phyloP scores from a whole-genome alignment of 805 yeast genomes.

The Candida insectorum region DNA sequence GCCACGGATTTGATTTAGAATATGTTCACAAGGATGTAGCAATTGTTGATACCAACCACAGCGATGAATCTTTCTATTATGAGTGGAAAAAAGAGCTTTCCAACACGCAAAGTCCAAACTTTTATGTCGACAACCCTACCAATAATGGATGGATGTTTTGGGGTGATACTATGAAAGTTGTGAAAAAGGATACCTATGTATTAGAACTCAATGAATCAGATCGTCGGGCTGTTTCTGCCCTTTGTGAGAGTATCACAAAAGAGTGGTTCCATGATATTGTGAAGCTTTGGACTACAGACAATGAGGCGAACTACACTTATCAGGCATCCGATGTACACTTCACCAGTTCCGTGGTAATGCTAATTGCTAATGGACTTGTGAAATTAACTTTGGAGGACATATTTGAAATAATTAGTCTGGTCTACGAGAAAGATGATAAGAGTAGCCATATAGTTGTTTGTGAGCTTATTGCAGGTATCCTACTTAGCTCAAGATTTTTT shows the following conservation, averaged over 20 bases:
- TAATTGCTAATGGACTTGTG: slow-evolving; percentile 45
- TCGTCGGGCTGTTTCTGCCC: slow-evolving; percentile 28
- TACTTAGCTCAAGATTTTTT: slow-evolving; percentile 48
- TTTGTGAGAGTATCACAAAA: slow-evolving; percentile 47
- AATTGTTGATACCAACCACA: slow-evolving; percentile 38
- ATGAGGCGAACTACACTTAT: slow-evolving; percentile 66
- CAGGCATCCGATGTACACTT: slow-evolving; percentile 63
- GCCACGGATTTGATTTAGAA: slow-evolving; percentile 38
- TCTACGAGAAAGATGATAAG: slow-evolving; percentile 65
- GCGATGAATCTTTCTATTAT: slow-evolving; percentile 32
- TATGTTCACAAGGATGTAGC: slow-evolving; percentile 32
- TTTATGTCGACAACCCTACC: slow-evolving; percentile 55
- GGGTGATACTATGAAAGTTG: slow-evolving; percentile 54
- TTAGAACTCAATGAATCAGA: slow-evolving; percentile 38
- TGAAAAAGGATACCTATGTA: slow-evolving; percentile 30
- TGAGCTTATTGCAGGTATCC: slow-evolving; percentile 66
- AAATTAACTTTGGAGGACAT: slow-evolving; percentile 49
- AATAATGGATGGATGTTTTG: slow-evolving; percentile 73
- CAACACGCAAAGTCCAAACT: slow-evolving; percentile 44
- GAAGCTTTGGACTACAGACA: slow-evolving; percentile 55
- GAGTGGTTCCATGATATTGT: slow-evolving; percentile 58
- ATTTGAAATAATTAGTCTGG: slow-evolving; percentile 43
- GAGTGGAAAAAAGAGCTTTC: slow-evolving; percentile 51
- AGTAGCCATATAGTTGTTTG: slow-evolving; percentile 71
- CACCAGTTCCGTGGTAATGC: slow-evolving; percentile 45